Evolutionary conservation across 164 flowering plant species (phyloP).

Genomic region (Nelumbo lutea): DNA sequence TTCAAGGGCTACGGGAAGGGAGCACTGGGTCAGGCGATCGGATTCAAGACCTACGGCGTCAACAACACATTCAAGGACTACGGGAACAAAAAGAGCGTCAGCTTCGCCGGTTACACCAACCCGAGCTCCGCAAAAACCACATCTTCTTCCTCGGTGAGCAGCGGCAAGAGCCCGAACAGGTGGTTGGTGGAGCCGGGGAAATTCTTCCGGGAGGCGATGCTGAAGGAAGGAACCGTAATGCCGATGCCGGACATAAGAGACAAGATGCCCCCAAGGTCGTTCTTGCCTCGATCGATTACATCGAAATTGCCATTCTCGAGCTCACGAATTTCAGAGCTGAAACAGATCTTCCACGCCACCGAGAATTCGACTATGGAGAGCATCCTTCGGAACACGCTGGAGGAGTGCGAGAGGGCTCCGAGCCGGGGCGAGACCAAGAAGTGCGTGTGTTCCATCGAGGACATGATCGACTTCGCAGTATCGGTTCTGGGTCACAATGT

Average conservation of each 20-base stretch:
- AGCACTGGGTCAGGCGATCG: slow-evolving; percentile 25
- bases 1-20: slow-evolving; percentile 71
- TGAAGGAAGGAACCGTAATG: slow-evolving; percentile 58
- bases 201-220: slow-evolving; percentile 69
- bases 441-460: slow-evolving; percentile 77
- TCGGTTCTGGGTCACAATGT: slow-evolving; percentile 51
- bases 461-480: slow-evolving; percentile 82
- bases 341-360: slow-evolving; percentile 42
- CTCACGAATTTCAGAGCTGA: slow-evolving; percentile 24
- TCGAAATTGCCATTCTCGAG: slow-evolving; percentile 66
- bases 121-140: slow-evolving; percentile 1
- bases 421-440: slow-evolving; percentile 79
- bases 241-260: slow-evolving; percentile 79
- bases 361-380: slow-evolving; percentile 47
- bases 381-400: slow-evolving; percentile 37
- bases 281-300: slow-evolving; percentile 60
- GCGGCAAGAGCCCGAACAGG: slow-evolving; percentile 33
- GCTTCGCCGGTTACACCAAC: slow-evolving; percentile 42
- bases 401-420: slow-evolving; percentile 72
- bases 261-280: slow-evolving; percentile 83
- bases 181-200: slow-evolving; percentile 68
- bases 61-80: slow-evolving; percentile 56
- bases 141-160: neutral
- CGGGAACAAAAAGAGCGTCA: slow-evolving; percentile 24
- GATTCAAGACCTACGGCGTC: slow-evolving; percentile 48